Base-by-base conservation (phyloP, 179 eudicot species). In the Pouteria campechiana region DNA sequence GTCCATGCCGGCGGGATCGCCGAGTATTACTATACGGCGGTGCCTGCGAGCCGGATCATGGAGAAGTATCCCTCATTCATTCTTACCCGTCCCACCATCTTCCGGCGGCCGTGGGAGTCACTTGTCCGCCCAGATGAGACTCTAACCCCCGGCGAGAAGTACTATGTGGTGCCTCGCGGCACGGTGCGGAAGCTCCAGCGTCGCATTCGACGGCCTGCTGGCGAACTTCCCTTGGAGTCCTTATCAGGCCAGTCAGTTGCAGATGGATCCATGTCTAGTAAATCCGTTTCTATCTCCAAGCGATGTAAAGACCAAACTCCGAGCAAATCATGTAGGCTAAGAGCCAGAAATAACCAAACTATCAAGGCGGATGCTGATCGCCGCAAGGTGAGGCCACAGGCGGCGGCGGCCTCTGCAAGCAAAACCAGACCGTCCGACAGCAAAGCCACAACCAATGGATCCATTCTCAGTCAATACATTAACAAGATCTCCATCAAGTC, bases 1-100 rank as follows among this genome's bases (percentile, higher is more conserved):
- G 23, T 70, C 44, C 69, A 56, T 36, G 52, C 57, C 0, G 76
- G 76, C 2, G 76, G 76, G 1, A 25, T 2, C 1, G 37, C 41
- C 6, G 76, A 70, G 16, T 13, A 6, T 18, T 57, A 65, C 44
- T 70, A 65, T 63, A 70, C 65, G 76, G 76, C 76, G 1, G 21
- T 57, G 6, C 72, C 76, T 1, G 76, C 76, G 24, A n/a, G 32
- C 2, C n/a, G 47, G 42, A 61, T 70, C 12, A 50, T 65, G n/a
- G 62, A 57, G 1, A 65, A 57, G 33, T 31, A 70, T 32, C 68
- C 76, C 3, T 38, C 68, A 25, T 65, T 36, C 41, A 16, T 65
- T 4, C 65, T 70, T 16, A 49, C 72, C 4, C 23, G 55, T 37
- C 72, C 72, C 5, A 72, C 65, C 0, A 49, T 70, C 17, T 70